phyloP scores from a whole-genome alignment of 257 asterid species.

The Ballota nigra region DNA sequence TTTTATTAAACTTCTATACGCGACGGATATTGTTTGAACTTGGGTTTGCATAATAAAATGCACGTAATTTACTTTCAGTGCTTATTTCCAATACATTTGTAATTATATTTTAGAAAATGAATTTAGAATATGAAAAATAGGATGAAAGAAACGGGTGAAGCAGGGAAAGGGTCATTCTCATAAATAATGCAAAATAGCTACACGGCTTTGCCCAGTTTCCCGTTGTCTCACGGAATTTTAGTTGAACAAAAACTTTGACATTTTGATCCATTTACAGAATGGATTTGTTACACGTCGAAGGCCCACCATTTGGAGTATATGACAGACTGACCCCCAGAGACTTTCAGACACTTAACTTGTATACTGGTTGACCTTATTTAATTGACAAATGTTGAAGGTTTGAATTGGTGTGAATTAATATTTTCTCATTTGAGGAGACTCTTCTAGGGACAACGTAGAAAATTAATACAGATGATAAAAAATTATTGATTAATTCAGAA shows the following conservation, averaged over 20 bases:
- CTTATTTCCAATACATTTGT: background rate
- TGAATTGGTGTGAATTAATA: background rate
- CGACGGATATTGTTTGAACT: too few relatives aligned
- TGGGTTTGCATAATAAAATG: too few relatives aligned
- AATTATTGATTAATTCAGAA: too few relatives aligned
- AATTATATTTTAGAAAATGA: too few relatives aligned
- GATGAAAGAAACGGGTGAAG: background rate
- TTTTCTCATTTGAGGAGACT: too few relatives aligned
- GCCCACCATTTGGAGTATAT: background rate
- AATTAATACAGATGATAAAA: too few relatives aligned
- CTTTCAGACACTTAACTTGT: background rate
- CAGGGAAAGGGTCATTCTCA: slow-evolving; percentile 5
- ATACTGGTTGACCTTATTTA: background rate
- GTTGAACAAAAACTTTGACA: slow-evolving; percentile 15
- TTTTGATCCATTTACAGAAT: background rate
- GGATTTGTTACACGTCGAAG: background rate
- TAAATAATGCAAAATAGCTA: background rate
- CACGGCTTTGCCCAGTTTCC: slow-evolving; percentile 9
- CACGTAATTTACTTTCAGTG: too few relatives aligned
- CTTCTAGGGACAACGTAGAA: too few relatives aligned
- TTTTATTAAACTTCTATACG: too few relatives aligned
- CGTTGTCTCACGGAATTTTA: background rate
- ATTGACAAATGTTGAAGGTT: background rate
- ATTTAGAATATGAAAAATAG: background rate
- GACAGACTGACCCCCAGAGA: background rate